Conservation (phyloP, 2,329 filamentous ascomycete species). For the Aspergillus sp. region DNA sequence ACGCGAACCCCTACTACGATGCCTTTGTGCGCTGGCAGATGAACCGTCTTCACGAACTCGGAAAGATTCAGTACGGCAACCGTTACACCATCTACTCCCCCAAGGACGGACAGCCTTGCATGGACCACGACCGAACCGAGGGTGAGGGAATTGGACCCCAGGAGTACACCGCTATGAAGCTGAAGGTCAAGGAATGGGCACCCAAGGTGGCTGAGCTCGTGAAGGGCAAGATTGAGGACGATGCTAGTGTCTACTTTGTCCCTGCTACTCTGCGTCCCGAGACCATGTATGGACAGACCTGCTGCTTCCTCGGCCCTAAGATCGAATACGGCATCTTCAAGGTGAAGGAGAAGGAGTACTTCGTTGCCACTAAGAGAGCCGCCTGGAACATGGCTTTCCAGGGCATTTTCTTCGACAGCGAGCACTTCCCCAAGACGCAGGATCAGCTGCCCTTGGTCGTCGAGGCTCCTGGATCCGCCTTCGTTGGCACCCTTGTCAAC, state of each 20-base stretch:
- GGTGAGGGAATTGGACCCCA: constrained; percentile 83
- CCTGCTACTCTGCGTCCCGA: constrained; percentile 91
- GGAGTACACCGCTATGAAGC: constrained; percentile 89
- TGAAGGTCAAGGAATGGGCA: constrained; percentile 88
- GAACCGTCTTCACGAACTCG: constrained; percentile 81
- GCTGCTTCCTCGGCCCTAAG: constrained; percentile 90
- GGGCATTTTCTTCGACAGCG: constrained; percentile 66
- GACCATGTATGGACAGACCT: constrained; percentile 98
- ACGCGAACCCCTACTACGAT: constrained; percentile 96
- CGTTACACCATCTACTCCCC: constrained; percentile 91
- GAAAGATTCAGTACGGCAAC: constrained; percentile 92
- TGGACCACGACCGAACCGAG: constrained; percentile 80
- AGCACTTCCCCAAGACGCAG: constrained; percentile 56
- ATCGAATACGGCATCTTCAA: constrained; percentile 89
- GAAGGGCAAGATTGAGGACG: constrained; percentile 73
- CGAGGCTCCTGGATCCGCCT: constrained; percentile 72
- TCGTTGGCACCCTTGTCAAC: constrained; percentile 84
- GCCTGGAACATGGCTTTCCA: constrained; percentile 98
- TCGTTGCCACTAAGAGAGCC: constrained; percentile 75
- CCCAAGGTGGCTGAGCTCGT: constrained; percentile 70
- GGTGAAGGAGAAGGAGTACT: constrained; percentile 74
- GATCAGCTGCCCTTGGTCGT: constrained; percentile 72
- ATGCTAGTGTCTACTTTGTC: constrained; percentile 81
- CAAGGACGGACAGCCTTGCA: constrained; percentile 83
- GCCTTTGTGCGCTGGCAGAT: constrained; percentile 97